Base-by-base conservation (phyloP, 2,329 filamentous ascomycete genomes). In the Eutypella sp. region DNA sequence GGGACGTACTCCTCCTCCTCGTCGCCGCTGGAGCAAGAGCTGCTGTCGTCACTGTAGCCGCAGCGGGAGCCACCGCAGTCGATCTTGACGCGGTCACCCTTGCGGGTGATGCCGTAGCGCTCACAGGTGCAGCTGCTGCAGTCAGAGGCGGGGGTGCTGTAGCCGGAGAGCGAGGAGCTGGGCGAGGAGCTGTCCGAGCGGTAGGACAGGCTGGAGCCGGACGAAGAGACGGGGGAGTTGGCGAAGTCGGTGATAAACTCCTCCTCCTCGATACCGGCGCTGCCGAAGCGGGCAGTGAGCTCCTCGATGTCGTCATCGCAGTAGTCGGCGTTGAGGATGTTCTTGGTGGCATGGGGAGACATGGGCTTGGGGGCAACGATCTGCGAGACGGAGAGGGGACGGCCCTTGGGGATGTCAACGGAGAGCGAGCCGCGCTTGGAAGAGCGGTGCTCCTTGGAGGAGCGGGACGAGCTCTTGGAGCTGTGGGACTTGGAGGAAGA, bases 71-170 rank as follows among this genome's bases (percentile, higher is more conserved):
- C 92, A 58, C 90, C 90, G 64, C 92, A 97, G 80, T 96, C 91
- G 67, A 96, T 83, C 80, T 92, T 93, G 79, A 97, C 87, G 62
- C 91, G 85, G 69, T 95, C 87, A 64, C 91, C 90, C 68, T 85
- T 84, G 72, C 90, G 87, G 54, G 91, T 96, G 75, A 97, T 95
- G 59, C 91, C 92, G 75, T 93, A 96, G 73, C 91, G 88, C 70
- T 96, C 89, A 73, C 92, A 97, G 54, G 85, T 90, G 82, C 93
- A 97, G 66, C 78, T 79, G 62, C 79, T 84, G 71, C 82, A 83
- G 61, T 86, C 87, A 43, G 86, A 89, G 69, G 77, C 78, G 52
- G 86, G 86, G 51, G 84, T 87, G 75, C 88, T 89, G 68, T 89
- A 91, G 58, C 84, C 86, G 45, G 85, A 84, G 57, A 86, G 76